Conservation (phyloP, 116 monocot genomes). For the Dioscorea cayenensis region DNA sequence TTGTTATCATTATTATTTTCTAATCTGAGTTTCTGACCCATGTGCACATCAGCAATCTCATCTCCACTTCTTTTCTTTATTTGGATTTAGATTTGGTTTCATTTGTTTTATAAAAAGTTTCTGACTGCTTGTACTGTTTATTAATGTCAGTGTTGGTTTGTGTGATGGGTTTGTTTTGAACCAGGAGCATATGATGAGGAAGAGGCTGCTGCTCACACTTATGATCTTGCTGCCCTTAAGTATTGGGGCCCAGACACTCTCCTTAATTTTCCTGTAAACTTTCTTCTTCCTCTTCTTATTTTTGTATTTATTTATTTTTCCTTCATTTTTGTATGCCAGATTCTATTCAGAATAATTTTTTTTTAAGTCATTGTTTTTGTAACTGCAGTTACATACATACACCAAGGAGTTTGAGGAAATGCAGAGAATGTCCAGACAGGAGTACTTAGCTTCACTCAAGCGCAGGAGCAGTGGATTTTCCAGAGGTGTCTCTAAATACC, state of each 20-base stretch:
- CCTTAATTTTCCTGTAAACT: conserved; percentile 72
- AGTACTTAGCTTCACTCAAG: conserved; percentile 67
- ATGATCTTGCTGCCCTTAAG: conserved; percentile 89
- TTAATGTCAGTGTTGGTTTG: too few species aligned
- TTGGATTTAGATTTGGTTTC: background rate
- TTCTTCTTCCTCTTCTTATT: background rate
- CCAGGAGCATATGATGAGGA: conserved; percentile 78
- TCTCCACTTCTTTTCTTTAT: background rate
- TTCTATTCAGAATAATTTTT: too few species aligned
- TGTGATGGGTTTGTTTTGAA: background rate
- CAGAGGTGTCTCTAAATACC: conserved; percentile 80
- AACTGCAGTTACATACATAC: conserved; percentile 42
- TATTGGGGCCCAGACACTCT: conserved; percentile 56
- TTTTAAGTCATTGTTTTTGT: background rate
- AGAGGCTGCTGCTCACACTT: conserved; percentile 64
- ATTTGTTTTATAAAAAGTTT: too few species aligned
- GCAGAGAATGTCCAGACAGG: conserved; percentile 58
- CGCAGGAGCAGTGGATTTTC: conserved; percentile 87
- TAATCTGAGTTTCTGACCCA: background rate
- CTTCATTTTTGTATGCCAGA: background rate
- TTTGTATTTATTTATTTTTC: background rate
- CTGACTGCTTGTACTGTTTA: too few species aligned
- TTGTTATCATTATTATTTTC: background rate
- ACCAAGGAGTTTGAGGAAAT: conserved; percentile 57
- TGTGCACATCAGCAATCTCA: too few species aligned